Evolutionary conservation across 2,329 filamentous ascomycete genomes (phyloP).

Genomic region (Akanthomyces uredinophilus): DNA sequence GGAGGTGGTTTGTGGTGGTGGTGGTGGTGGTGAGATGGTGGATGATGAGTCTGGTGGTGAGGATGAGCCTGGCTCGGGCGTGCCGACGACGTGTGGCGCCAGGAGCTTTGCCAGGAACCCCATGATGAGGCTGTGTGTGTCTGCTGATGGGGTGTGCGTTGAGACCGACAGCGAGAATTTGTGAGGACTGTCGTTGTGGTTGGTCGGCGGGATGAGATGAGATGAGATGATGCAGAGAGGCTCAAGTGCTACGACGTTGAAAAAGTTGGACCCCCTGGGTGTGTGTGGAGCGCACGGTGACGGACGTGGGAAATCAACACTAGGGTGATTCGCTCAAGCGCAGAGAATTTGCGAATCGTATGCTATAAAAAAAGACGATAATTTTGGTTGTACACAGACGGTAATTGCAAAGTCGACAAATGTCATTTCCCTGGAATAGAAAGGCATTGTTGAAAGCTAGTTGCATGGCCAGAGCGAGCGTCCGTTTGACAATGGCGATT

Average conservation of each 20-base stretch:
- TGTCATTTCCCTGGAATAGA: too few relatives aligned
- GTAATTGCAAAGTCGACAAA: too few relatives aligned
- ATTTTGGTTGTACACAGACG: too few relatives aligned
- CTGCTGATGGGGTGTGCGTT: background rate
- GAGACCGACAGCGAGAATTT: background rate
- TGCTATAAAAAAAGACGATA: too few relatives aligned
- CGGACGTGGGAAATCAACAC: too few relatives aligned
- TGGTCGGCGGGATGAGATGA: background rate
- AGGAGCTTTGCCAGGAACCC: conserved; percentile 12
- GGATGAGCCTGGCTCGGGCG: conserved; percentile 13
- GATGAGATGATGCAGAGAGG: background rate
- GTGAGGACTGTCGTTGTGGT: too few relatives aligned
- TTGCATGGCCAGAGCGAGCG: too few relatives aligned
- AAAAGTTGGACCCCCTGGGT: background rate
- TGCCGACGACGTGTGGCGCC: conserved; percentile 10
- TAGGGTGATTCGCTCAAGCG: too few relatives aligned
- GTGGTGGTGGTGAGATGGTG: background rate
- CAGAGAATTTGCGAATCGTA: too few relatives aligned
- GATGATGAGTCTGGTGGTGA: background rate
- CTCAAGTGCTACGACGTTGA: background rate
- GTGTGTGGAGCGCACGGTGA: background rate
- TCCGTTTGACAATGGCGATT: too few relatives aligned
- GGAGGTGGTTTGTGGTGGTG: background rate
- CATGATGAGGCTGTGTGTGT: background rate
- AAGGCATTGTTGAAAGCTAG: too few relatives aligned